Base-by-base conservation (phyloP, 208 protist genomes). In the Trypanosoma boissoni region DNA sequence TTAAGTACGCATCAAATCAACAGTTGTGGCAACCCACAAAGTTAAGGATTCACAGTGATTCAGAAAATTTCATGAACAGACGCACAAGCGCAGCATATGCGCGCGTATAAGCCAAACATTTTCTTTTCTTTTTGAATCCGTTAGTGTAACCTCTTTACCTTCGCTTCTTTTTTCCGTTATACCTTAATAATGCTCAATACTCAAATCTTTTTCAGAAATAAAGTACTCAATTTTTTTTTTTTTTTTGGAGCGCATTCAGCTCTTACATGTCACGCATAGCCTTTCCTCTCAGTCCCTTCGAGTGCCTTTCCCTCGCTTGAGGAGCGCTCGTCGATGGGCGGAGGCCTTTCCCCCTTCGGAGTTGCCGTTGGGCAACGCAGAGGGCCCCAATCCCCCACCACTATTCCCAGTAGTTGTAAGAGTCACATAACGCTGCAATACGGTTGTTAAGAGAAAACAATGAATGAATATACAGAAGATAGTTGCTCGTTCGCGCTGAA, bases 241-340 rank as follows among this genome's bases (percentile, higher is more conserved):
- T 18, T 18, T 9, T 41, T 41, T 18, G 9, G 5, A 18, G 21
- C 20, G 57, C 49, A 54, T 18, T 39, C 41, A 27, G 28, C 34
- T 56, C 12, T 20, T 12, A 31, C n/a, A n/a, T n/a, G n/a, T n/a
- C n/a, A n/a, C n/a, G n/a, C n/a, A n/a, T n/a, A n/a, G n/a, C n/a
- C n/a, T n/a, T n/a, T n/a, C n/a, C n/a, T 23, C 23, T 18, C n/a
- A 4, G 20, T 42, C 24, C 53, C 31, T 20, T 49, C 39, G 41
- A 42, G 18, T 34, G 5, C 39, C 43, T 36, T 34, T 58, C 12
- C 51, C 60, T n/a, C 60, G 50, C 45, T 8, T 31, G 14, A 54
- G 44, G 5, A 37, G 3, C 4, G 48, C 23, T n/a, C 51, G 52
- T 61, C 52, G 53, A 43, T 29, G 34, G 24, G 44, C 55, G 63